phyloP scores from a whole-genome alignment of 352 stramenopile genomes.

The Phytophthora sp. region DNA sequence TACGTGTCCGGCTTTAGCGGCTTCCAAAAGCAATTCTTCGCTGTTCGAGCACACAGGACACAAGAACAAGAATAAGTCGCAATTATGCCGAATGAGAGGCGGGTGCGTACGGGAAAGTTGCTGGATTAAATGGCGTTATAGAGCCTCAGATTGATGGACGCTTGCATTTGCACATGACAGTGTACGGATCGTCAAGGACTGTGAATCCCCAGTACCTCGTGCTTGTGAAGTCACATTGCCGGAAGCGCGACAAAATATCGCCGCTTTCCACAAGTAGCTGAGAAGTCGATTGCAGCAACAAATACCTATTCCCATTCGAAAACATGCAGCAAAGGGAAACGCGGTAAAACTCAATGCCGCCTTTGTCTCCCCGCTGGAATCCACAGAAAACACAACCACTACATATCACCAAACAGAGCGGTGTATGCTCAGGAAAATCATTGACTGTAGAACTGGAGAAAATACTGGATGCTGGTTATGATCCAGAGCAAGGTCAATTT shows the following conservation, averaged over 20 bases:
- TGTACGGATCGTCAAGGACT: neutral
- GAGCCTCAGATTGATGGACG: slow-evolving; percentile 9
- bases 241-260: neutral
- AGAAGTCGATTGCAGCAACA: neutral
- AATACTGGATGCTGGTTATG: too few species aligned
- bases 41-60: neutral
- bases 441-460: too few species aligned
- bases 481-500: neutral
- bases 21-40: neutral
- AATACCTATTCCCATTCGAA: slow-evolving; percentile 4
- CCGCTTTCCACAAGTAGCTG: neutral
- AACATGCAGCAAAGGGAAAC: slow-evolving; percentile 5
- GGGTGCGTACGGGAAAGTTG: neutral
- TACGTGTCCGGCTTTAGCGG: too few species aligned
- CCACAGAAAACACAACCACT: neutral
- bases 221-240: neutral
- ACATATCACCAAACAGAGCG: neutral
- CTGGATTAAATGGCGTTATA: slow-evolving; percentile 4
- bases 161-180: neutral
- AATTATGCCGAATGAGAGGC: neutral
- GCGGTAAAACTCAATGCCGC: slow-evolving; percentile 5
- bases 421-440: too few species aligned
- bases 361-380: neutral
- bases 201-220: too few species aligned
- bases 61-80: neutral